Base-by-base conservation (phyloP, 257 asterid genomes). In the Penstemon davidsonii region DNA sequence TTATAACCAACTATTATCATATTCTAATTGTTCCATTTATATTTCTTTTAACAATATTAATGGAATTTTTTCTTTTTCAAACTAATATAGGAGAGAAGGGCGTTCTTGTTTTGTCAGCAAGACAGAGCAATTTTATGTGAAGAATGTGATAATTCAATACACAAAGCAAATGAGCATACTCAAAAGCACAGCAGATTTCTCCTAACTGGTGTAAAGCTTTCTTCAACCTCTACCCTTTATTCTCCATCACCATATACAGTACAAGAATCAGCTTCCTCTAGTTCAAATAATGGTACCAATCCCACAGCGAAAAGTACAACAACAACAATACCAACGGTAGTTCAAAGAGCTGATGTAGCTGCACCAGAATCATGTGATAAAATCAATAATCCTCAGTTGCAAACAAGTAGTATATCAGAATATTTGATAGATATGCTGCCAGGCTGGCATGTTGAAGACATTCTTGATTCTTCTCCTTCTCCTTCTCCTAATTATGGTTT, bases 111-210 rank as follows among this genome's bases (percentile, higher is more conserved):
- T 68, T 94, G 99, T 71, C 96, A 87, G 75, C 87, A 91, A 69
- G 99, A 94, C 70, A 82, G 99, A 51, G 96, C 99, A 51, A 82
- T 94, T 60, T 66, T 94, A n/a, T 94, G 99, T 73, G 80, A 80
- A 64, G 96, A 86, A 13, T 94, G 99, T 65, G 99, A 94, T 71
- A 44, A 51, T 33, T 70, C 92, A 7, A 84, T 94, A 62, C 99
- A 94, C 77, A 88, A 82, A 71, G 86, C 88, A 5, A 94, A 94
- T 54, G 81, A 81, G 61, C 91, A 79, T 54, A 94, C 99, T 3
- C 81, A 79, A 39, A 91, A 88, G 36, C 99, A 94, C 74, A 63
- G 77, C 5, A 84, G 99, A 52, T 94, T 88, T 75, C 90, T 94
- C 44, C 85, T 91, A 5, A 83, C 96, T 0, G 99, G 96, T 4